Percentiles rank a stretch among this genome's conserved stretches.
phyloP scores from a whole-genome alignment of 2,329 filamentous ascomycete genomes.

The Venturia oleaginea region DNA sequence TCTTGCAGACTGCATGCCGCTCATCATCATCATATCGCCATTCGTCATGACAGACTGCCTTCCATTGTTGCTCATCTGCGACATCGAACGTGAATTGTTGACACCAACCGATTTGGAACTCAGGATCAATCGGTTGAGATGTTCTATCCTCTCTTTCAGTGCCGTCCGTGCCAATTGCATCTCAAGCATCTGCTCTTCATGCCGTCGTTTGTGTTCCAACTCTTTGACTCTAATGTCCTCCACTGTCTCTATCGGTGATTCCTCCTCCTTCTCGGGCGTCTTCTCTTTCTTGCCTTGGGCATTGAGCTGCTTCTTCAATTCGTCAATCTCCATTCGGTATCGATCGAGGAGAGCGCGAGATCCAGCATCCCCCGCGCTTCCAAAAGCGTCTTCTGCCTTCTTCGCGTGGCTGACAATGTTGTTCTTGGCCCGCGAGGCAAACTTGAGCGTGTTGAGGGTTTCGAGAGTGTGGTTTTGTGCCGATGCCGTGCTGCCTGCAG shows the following conservation, averaged over 20 bases:
- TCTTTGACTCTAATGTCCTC: slow-evolving; percentile 54
- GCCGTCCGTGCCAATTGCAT: slow-evolving; percentile 96
- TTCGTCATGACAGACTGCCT: slow-evolving; percentile 29
- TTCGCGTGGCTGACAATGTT: slow-evolving; percentile 97
- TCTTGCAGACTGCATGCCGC: slow-evolving; percentile 22
- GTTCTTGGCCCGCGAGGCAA: slow-evolving; percentile 93
- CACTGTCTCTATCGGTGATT: slow-evolving; percentile 61
- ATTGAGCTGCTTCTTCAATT: slow-evolving; percentile 72
- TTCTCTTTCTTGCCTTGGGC: slow-evolving; percentile 51
- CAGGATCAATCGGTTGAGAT: slow-evolving; percentile 87
- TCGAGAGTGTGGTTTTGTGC: slow-evolving; percentile 72
- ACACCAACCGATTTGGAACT: slow-evolving; percentile 95
- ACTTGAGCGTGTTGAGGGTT: slow-evolving; percentile 93
- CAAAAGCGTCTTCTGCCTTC: slow-evolving; percentile 79
- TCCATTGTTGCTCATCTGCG: slow-evolving; percentile 28
- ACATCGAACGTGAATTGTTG: slow-evolving; percentile 47
- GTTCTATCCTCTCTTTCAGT: slow-evolving; percentile 93
- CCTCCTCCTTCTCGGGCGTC: slow-evolving; percentile 45
- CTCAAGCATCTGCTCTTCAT: slow-evolving; percentile 96
- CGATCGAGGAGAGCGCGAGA: slow-evolving; percentile 82
- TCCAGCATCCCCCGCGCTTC: slow-evolving; percentile 68
- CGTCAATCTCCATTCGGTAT: slow-evolving; percentile 86
- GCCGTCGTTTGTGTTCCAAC: slow-evolving; percentile 68
- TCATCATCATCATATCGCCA: slow-evolving; percentile 40
- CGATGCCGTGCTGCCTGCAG: slow-evolving; percentile 60